phyloP scores from a whole-genome alignment of 495 filamentous ascomycete genomes.

The Podospora appendiculata region DNA sequence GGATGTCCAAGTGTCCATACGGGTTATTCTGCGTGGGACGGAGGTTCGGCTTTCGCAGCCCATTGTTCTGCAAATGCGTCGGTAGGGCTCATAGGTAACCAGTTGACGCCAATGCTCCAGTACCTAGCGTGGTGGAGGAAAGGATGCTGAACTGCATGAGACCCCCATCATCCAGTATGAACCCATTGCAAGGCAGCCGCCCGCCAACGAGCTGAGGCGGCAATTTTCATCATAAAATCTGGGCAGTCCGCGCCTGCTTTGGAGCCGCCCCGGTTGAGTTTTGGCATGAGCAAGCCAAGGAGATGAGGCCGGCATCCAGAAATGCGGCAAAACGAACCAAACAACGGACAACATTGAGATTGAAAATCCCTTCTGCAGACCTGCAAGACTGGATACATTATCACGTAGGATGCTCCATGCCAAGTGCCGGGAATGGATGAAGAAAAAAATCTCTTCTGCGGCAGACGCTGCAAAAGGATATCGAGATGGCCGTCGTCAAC shows the following conservation, averaged over 20 bases:
- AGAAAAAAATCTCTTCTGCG: constrained; percentile 10
- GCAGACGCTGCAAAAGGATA: constrained; percentile 19
- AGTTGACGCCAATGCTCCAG: too few species aligned
- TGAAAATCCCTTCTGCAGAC: constrained; percentile 2
- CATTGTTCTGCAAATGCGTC: too few species aligned
- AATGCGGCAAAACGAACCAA: not conserved
- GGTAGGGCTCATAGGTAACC: too few species aligned
- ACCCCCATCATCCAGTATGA: not conserved
- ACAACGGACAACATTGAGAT: not conserved
- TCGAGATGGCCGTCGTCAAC: constrained; percentile 9
- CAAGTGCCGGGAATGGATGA: not conserved
- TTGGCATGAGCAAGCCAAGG: too few species aligned
- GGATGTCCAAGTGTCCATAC: constrained; percentile 10
- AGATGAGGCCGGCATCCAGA: too few species aligned
- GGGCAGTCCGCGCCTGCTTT: too few species aligned
- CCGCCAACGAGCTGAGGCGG: too few species aligned
- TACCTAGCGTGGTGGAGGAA: too few species aligned
- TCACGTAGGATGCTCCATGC: not conserved
- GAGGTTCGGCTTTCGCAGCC: too few species aligned
- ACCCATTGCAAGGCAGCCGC: not conserved
- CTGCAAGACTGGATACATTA: constrained; percentile 2
- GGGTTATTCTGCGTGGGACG: too few species aligned
- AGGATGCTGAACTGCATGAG: constrained; percentile 3
- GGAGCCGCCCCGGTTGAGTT: too few species aligned
- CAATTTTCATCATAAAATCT: too few species aligned